A percentile compares a stretch with the other conserved stretches of the same genome.
phyloP scores from a whole-genome alignment of 2,329 filamentous ascomycete species.

The Fusarium pseudoanthophilum region DNA sequence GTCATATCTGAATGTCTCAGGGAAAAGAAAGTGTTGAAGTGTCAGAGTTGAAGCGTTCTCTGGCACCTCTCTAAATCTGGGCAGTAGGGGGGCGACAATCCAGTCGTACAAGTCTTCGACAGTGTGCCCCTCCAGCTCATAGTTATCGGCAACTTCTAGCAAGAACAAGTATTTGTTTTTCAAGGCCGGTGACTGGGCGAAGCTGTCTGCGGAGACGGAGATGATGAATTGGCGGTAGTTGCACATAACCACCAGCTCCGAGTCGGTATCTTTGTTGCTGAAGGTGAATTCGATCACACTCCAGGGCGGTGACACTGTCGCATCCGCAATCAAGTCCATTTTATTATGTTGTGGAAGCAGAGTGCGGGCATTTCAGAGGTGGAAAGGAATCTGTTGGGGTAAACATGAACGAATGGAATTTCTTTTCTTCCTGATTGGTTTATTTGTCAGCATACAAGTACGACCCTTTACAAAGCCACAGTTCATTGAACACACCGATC shows the following conservation, averaged over 20 bases:
- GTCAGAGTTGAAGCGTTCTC: background rate
- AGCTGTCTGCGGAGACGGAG: background rate
- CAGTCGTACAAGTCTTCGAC: background rate
- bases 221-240: background rate
- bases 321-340: background rate
- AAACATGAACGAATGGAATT: background rate
- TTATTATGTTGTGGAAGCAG: background rate
- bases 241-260: background rate
- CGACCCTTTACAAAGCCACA: too few species aligned
- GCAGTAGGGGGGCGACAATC: background rate
- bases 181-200: background rate
- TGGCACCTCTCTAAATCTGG: rapidly evolving
- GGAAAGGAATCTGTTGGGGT: background rate
- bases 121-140: background rate
- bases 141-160: background rate
- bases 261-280: rapidly evolving
- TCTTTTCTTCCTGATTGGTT: rapidly evolving
- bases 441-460: background rate
- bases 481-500: too few species aligned
- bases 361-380: too few species aligned
- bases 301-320: background rate
- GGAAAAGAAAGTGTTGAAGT: background rate
- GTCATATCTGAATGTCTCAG: background rate
- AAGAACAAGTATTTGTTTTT: background rate
- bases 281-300: background rate